Base-by-base conservation (phyloP, 108 stramenopile species). In the Schizochytrium sp. region DNA sequence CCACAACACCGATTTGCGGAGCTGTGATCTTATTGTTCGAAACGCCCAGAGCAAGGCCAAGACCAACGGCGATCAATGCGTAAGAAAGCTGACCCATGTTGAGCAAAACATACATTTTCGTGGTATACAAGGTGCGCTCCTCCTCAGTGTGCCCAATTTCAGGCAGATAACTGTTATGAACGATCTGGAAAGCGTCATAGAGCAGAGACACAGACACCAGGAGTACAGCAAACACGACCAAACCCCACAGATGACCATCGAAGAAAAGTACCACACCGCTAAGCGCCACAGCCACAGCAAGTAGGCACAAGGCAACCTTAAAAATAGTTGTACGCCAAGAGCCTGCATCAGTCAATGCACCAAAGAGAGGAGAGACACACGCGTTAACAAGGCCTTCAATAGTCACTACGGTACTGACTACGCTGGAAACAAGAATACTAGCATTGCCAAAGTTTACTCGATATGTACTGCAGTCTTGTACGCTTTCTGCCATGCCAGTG, bases 351-450 rank as follows among this genome's bases (percentile, higher is more conserved):
- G 76, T 83, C 50, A 83, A 40, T n/a, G 76, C 76, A 1, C 76
- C 76, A 49, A 83, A 55, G 76, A 83, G 53, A 8, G 76, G 76
- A n/a, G 50, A 55, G 15, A 83, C 28, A n/a, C 47, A 49, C 5
- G 50, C 76, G 76, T 83, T 83, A 53, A 83, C 55, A 55, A 83
- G 10, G 28, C 76, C 76, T 28, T 83, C 76, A 13, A 83, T 83
- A 10, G 76, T 83, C n/a, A 49, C 76, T n/a, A 50, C 15, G 45
- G 76, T 55, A 2, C 50, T 55, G 50, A 83, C 47, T n/a, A 83
- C 76, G 28, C 76, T 83, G 28, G 76, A 83, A 5, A 53, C 40
- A n/a, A 55, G 47, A 42, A 83, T 83, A 53, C 17, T 55, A 38
- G 10, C 28, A 7, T 40, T 50, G 10, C 47, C 50, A 50, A 83